Conservation (phyloP, 2,329 filamentous ascomycete genomes). For the Ophiocordyceps robertsii region DNA sequence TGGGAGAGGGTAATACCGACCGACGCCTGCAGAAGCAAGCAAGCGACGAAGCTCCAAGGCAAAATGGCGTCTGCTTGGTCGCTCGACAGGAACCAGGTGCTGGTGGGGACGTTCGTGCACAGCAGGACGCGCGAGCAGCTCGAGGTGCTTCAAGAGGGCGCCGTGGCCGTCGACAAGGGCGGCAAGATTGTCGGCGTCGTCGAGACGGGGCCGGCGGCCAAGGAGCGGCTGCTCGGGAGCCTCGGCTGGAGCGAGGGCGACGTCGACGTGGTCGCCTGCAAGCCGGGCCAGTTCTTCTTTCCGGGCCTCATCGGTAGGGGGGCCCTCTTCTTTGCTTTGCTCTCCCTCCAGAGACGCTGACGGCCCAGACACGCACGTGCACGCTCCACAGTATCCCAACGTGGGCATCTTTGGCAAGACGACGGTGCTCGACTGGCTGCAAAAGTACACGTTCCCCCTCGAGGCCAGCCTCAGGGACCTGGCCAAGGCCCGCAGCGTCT, state of each 20-base stretch:
- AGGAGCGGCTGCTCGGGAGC: slow-evolving; percentile 20
- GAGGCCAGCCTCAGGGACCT: slow-evolving; percentile 61
- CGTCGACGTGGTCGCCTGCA: slow-evolving; percentile 21
- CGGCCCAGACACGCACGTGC: slow-evolving; percentile 76
- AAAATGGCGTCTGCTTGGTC: slow-evolving; percentile 1
- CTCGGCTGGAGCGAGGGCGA: slow-evolving; percentile 31
- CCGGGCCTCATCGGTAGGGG: slow-evolving; percentile 63
- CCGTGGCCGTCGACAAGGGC: slow-evolving; percentile 32
- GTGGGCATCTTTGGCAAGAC: slow-evolving; percentile 86
- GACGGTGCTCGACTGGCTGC: slow-evolving; percentile 85
- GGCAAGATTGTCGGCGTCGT: slow-evolving; percentile 40
- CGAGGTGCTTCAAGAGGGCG: slow-evolving; percentile 35
- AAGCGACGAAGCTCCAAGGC: not conserved
- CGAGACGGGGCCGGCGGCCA: slow-evolving; percentile 19
- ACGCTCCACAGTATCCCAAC: slow-evolving; percentile 92
- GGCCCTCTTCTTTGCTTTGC: not conserved
- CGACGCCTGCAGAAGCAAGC: not conserved
- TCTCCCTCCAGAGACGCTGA: too few relatives aligned
- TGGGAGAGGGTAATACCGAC: too few relatives aligned
- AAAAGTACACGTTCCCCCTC: slow-evolving; percentile 89
- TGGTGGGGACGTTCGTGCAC: slow-evolving; percentile 43
- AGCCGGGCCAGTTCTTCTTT: slow-evolving; percentile 60
- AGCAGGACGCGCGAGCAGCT: slow-evolving; percentile 33
- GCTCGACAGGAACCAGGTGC: slow-evolving; percentile 26
- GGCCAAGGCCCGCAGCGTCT: slow-evolving; percentile 54